Base-by-base conservation (phyloP, 1,284 basidiomycete genomes). In the Xerocomus minutiporus region DNA sequence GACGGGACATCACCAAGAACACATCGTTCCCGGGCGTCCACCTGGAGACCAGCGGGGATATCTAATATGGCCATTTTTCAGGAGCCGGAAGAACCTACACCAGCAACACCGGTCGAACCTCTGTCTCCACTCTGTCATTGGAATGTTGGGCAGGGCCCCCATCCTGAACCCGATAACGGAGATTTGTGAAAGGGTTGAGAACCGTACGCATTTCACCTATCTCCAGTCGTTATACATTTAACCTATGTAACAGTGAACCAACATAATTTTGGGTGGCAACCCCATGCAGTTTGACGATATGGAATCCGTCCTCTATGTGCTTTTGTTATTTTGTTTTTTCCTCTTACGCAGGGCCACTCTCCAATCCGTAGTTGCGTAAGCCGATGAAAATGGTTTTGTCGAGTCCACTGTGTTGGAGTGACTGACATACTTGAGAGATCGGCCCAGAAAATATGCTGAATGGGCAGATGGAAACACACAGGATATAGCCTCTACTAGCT, bases 1-100 rank as follows among this genome's bases (percentile, higher is more conserved):
- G 20, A 20, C 20, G 61, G 0, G 55, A 62, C 1, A 38, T 61
- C n/a, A 63, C 56, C 26, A 53, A 62, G 45, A 59, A 61, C 34
- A 56, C 5, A 55, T 63, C 1, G 52, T 56, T 11, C 59, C 61
- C 1, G 52, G 43, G 0, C 40, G 41, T 28, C 40, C 32, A n/a
- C 61, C 61, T 1, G 36, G 40, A 8, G 50, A 51, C 0, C 57
- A 54, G 43, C 31, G 55, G 41, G 61, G 59, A 8, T 63, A 55
- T n/a, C 9, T 57, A 9, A 61, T 15, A 50, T 57, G 59, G 48
- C 52, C 8, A 52, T 49, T 0, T 15, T 53, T 3, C 58, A 51
- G 31, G n/a, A 31, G 0, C 12, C n/a, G 2, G 38, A 45, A 28
- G 12, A 29, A 0, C 31, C 36, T 3, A 45, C 26, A 20, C n/a